These are phyloP conservation scores for Nitzschia sp. DNA, from an alignment of 108 stramenopile species.

Conservation along the genomic window DNA sequence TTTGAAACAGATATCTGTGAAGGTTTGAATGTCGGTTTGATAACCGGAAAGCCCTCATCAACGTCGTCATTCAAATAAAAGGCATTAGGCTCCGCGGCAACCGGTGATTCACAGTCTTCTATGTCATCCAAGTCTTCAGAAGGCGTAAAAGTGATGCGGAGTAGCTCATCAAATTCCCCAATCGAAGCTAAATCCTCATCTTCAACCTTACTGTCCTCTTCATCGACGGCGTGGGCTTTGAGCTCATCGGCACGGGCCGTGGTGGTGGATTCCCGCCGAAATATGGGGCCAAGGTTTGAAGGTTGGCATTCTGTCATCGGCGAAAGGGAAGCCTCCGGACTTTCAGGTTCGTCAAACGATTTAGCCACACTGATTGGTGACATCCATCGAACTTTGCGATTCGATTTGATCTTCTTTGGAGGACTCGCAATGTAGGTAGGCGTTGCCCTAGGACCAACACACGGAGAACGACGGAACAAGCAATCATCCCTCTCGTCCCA, in stretches of 20 bases:
- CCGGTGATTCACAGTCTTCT: neutral
- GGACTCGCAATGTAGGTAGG: neutral
- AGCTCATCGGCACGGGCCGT: too few relatives aligned
- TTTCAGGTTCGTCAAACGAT: neutral
- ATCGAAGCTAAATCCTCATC: neutral
- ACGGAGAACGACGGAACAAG: neutral
- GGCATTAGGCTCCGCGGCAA: neutral
- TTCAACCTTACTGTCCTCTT: neutral
- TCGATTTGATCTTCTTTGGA: neutral
- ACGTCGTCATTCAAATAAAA: too few relatives aligned
- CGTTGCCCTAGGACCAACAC: too few relatives aligned
- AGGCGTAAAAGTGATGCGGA: conserved; percentile 1
- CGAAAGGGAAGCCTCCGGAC: neutral
- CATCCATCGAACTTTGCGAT: neutral
- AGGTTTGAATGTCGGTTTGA: neutral
- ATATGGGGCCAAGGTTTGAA: too few relatives aligned
- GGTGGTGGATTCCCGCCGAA: too few relatives aligned
- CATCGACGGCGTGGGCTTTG: too few relatives aligned
- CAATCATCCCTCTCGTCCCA: neutral
- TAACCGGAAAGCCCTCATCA: too few relatives aligned
- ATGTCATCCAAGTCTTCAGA: neutral
- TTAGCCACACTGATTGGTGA: neutral
- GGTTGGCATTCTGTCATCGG: too few relatives aligned
- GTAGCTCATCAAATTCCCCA: neutral
- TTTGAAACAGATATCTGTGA: neutral